Evolutionary conservation across 2,329 filamentous ascomycete species (phyloP).

Genomic region (Cladosporium sp.): DNA sequence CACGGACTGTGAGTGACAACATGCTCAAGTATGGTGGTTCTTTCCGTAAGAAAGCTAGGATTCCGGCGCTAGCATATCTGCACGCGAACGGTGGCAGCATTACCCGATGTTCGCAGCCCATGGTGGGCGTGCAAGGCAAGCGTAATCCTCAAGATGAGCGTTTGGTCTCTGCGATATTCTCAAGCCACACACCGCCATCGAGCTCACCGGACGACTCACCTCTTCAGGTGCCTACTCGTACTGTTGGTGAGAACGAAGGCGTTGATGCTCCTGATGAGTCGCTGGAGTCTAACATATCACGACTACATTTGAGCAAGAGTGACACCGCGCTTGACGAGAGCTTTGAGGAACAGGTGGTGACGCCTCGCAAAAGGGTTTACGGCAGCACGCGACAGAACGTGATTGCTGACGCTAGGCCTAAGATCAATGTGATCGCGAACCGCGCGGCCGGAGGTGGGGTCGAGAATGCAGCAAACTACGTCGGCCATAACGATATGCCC

Average conservation of each 20-base stretch:
- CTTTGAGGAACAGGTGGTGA: conserved; percentile 9
- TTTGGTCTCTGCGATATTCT: conserved; percentile 87
- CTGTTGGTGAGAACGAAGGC: not conserved
- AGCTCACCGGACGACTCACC: conserved; percentile 15
- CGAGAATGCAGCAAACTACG: conserved; percentile 97
- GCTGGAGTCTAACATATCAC: conserved; percentile 6
- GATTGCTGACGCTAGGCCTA: conserved; percentile 92
- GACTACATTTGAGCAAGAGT: conserved; percentile 15
- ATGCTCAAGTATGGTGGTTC: conserved; percentile 87
- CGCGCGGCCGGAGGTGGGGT: conserved; percentile 89
- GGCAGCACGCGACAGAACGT: conserved; percentile 90
- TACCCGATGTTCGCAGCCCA: conserved; percentile 86
- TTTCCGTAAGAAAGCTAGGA: conserved; percentile 83
- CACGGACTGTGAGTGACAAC: conserved; percentile 89
- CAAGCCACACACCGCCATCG: conserved; percentile 45
- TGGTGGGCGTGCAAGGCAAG: conserved; percentile 75
- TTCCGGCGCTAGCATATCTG: conserved; percentile 89
- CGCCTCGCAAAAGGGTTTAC: conserved; percentile 53
- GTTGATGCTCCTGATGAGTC: not conserved
- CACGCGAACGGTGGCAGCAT: conserved; percentile 98
- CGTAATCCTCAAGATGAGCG: conserved; percentile 95
- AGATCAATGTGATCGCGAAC: conserved; percentile 90
- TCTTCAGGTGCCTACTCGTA: conserved; percentile 1
- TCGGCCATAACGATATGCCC: conserved; percentile 62
- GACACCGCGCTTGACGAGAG: conserved; percentile 19